phyloP scores from a whole-genome alignment of 257 asterid species.

The Lithospermum erythrorhizon region DNA sequence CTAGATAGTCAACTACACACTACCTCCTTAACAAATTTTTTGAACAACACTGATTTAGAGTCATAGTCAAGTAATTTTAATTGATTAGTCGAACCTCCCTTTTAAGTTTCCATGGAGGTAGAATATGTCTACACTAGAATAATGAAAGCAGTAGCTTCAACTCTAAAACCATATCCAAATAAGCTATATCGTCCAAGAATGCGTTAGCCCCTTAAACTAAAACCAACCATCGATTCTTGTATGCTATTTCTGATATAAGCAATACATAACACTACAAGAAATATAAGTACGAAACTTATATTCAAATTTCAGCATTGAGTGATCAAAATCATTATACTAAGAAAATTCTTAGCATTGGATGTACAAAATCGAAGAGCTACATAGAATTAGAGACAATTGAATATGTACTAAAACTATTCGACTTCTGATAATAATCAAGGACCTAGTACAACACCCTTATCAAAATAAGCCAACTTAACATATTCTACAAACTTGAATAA shows the following conservation, averaged over 20 bases:
- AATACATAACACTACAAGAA: no score
- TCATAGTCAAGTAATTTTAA: no score
- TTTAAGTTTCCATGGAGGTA: no score
- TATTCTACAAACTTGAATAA: background rate
- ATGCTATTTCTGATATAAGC: background rate
- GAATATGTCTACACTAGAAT: background rate
- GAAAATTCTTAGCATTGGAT: background rate
- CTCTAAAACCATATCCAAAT: background rate
- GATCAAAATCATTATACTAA: background rate
- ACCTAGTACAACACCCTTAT: background rate
- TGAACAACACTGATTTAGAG: no score
- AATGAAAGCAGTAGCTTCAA: background rate
- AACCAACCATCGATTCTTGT: background rate
- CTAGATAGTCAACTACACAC: no score
- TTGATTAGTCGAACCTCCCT: no score
- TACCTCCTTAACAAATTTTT: no score
- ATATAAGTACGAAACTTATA: background rate
- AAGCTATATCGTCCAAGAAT: background rate
- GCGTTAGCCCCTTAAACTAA: background rate
- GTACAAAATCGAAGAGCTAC: background rate
- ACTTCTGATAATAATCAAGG: no score
- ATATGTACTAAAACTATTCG: background rate
- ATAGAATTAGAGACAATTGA: background rate
- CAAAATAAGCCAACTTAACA: background rate
- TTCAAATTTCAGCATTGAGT: background rate